phyloP scores from a whole-genome alignment of 1,284 basidiomycete genomes.

The Meira miltonrushii region DNA sequence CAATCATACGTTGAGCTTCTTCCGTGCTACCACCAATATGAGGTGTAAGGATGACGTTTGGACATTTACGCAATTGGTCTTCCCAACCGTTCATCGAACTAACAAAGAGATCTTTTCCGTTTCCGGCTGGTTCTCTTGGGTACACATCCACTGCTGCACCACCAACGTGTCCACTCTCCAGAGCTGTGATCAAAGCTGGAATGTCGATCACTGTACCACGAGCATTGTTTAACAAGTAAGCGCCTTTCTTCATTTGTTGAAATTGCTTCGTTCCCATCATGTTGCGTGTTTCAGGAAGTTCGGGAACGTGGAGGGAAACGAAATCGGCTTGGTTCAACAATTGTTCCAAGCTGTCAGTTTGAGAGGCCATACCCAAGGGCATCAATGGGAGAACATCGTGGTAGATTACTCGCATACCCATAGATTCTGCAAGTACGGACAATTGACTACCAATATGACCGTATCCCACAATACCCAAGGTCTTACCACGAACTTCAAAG shows the following conservation, averaged over 20 bases:
- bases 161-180: slow-evolving; percentile 79
- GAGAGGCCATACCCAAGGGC: slow-evolving; percentile 89
- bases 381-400: slow-evolving; percentile 94
- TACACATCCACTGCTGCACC: slow-evolving; percentile 94
- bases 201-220: slow-evolving; percentile 94
- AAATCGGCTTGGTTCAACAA: slow-evolving; percentile 78
- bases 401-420: slow-evolving; percentile 94
- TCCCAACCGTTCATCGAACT: slow-evolving; percentile 47
- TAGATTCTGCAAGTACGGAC: slow-evolving; percentile 90
- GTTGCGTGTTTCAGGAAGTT: slow-evolving; percentile 89
- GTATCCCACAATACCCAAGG: slow-evolving; percentile 94
- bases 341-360: slow-evolving; percentile 74
- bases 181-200: slow-evolving; percentile 74
- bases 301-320: slow-evolving; percentile 92
- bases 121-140: slow-evolving; percentile 84
- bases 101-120: slow-evolving; percentile 70
- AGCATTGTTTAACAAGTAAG: slow-evolving; percentile 97
- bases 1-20: slow-evolving; percentile 96
- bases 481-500: slow-evolving; percentile 97
- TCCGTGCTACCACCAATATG: slow-evolving; percentile 99
- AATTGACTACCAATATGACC: slow-evolving; percentile 98
- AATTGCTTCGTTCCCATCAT: slow-evolving; percentile 80
- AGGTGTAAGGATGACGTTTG: slow-evolving; percentile 57
- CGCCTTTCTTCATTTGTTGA: slow-evolving; percentile 84
- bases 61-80: slow-evolving; percentile 32